Base-by-base conservation (phyloP, 495 filamentous ascomycete species). In the Lophium mytilinum region DNA sequence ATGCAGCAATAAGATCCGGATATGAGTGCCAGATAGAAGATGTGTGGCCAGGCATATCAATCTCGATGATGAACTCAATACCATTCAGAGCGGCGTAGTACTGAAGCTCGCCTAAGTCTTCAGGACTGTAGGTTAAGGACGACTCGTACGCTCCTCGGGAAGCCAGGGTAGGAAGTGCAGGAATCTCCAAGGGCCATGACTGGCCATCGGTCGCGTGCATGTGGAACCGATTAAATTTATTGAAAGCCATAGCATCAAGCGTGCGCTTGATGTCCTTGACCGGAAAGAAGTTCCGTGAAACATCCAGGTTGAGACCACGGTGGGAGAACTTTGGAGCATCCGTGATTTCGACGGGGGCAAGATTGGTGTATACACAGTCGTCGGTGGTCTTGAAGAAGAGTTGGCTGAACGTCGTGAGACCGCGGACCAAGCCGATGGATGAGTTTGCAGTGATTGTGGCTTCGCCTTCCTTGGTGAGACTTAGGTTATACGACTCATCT, bases 21-120 rank as follows among this genome's bases (percentile, higher is more conserved):
- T 87, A 79, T 7, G 82, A 75, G 42, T 76, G 73, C 33, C 73
- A 75, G 42, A 87, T 83, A 15, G 78, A 65, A 0, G 83, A 78
- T 10, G 87, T 88, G 69, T 93, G 88, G 24, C 89, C 88, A 7
- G 88, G 88, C 77, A 85, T 85, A 62, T 93, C 88, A 55, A 88
- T 86, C 69, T 92, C 89, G 24, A 90, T 71, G 64, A 85, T 79
- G 4, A 90, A 80, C 65, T 88, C 74, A 8, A 93, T 76, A 21
- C 88, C 89, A 12, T 83, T 80, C 47, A 79, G 64, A 15, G 78
- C 72, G 11, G 80, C 89, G 67, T 85, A 89, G 48, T 73, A 72
- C 56, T 91, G 83, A 46, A 93, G 79, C 0, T 68, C 58, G n/a
- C 73, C 64, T 9, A 92, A 65, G 56, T 88, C 82, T 3, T 56